phyloP scores from a whole-genome alignment of 2,329 filamentous ascomycete genomes.

The Rhinocladiella similis region DNA sequence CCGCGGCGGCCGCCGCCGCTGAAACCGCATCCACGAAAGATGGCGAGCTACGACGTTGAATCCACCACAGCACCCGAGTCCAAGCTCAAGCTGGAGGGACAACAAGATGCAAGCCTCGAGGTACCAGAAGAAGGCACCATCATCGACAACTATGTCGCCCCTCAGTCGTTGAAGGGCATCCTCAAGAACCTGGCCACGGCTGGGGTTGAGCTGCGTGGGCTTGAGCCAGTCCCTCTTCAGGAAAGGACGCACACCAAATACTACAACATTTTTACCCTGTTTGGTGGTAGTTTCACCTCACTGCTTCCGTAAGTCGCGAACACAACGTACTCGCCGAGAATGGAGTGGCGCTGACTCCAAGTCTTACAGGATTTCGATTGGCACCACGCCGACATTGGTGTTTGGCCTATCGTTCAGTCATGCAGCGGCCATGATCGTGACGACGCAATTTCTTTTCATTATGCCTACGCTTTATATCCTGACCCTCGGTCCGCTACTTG shows the following conservation, averaged over 20 bases:
- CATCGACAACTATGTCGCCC: constrained; percentile 4
- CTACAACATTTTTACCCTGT: constrained; percentile 52
- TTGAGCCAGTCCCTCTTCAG: constrained; percentile 57
- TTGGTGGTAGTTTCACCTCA: constrained; percentile 2
- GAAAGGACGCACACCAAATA: constrained; percentile 55
- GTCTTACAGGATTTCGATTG: neutral
- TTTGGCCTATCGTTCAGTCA: constrained; percentile 11
- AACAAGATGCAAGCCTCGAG: neutral
- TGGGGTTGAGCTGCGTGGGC: constrained; percentile 56
- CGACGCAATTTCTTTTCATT: constrained; percentile 6
- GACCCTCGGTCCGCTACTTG: constrained; percentile 5
- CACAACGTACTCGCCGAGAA: neutral
- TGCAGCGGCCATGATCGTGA: constrained; percentile 6
- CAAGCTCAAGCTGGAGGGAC: neutral
- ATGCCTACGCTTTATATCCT: constrained; percentile 8
- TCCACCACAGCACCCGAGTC: neutral
- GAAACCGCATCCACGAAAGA: neutral
- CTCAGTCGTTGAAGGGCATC: neutral
- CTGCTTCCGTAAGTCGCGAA: constrained; percentile 5
- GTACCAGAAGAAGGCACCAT: constrained; percentile 4
- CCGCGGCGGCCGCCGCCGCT: neutral
- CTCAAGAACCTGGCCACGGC: constrained; percentile 25
- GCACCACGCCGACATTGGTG: constrained; percentile 3
- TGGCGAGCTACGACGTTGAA: neutral
- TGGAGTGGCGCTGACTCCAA: neutral